Evolutionary conservation across 2,329 filamentous ascomycete species (phyloP).

Genomic region (Arthrobotrys entomopaga): DNA sequence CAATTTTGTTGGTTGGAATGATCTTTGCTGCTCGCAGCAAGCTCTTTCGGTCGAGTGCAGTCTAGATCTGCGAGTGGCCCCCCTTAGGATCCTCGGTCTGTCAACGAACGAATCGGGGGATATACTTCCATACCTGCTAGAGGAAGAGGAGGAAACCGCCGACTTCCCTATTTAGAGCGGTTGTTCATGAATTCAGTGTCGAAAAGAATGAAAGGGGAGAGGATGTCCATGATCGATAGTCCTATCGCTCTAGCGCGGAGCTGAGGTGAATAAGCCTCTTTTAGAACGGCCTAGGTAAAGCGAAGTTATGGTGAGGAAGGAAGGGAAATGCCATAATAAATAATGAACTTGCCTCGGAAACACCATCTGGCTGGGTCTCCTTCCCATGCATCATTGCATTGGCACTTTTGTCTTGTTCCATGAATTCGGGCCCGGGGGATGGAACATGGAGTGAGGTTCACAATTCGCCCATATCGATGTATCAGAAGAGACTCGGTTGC

Average conservation of each 20-base stretch:
- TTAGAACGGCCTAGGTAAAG: conserved; percentile 24
- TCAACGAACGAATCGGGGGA: conserved; percentile 6
- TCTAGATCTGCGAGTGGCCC: conserved; percentile 37
- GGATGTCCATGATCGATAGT: conserved; percentile 11
- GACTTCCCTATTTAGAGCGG: conserved; percentile 1
- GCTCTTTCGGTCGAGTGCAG: conserved; percentile 23
- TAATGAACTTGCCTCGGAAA: conserved; percentile 47
- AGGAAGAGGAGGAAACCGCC: conserved; percentile 16
- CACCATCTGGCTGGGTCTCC: conserved; percentile 52
- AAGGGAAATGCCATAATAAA: too few species aligned
- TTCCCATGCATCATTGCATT: conserved; percentile 53
- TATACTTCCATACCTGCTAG: conserved; percentile 15
- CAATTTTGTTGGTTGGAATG: conserved; percentile 4
- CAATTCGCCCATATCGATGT: too few species aligned
- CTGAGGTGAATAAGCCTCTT: conserved; percentile 42
- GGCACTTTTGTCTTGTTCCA: conserved; percentile 53
- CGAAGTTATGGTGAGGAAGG: not conserved
- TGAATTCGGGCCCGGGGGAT: conserved; percentile 44
- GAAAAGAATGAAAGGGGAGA: conserved; percentile 9
- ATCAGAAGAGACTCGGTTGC: too few species aligned
- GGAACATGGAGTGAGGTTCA: not conserved
- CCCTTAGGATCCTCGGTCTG: conserved; percentile 3
- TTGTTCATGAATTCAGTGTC: conserved; percentile 23
- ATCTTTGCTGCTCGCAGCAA: conserved; percentile 38
- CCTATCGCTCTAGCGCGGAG: conserved; percentile 39